Conservation (phyloP, 1,284 basidiomycete genomes). For the Fomitopsis betulina region DNA sequence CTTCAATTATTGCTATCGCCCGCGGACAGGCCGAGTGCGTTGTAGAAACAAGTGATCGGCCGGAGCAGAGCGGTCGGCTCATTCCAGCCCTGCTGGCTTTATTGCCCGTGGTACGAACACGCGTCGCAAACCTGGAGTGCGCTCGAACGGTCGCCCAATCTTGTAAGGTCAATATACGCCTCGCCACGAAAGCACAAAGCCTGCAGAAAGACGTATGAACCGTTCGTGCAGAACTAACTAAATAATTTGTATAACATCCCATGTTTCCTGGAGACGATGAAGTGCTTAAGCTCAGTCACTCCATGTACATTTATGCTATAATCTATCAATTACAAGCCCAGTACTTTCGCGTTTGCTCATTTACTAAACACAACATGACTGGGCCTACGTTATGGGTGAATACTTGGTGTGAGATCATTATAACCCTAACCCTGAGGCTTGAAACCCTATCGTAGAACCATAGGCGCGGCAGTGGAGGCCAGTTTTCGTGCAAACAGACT, state of each 20-base stretch:
- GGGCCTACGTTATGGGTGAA: too few relatives aligned
- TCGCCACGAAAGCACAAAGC: neutral
- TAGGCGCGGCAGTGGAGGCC: constrained; percentile 1
- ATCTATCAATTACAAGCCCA: too few relatives aligned
- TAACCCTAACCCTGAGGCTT: constrained; percentile 19
- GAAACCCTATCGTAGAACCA: constrained; percentile 16
- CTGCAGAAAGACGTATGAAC: neutral
- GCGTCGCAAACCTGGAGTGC: constrained; percentile 6
- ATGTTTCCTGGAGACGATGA: neutral
- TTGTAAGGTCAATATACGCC: constrained; percentile 13
- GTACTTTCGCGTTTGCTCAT: too few relatives aligned
- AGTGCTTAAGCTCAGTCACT: neutral
- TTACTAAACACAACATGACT: too few relatives aligned
- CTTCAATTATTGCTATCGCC: neutral
- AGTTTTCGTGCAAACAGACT: constrained; percentile 15
- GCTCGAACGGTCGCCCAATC: constrained; percentile 10
- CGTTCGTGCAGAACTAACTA: neutral
- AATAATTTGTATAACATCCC: neutral
- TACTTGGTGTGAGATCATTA: too few relatives aligned
- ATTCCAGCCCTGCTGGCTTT: constrained; percentile 7
- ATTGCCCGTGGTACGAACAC: constrained; percentile 7
- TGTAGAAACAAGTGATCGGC: neutral
- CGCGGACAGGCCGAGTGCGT: neutral
- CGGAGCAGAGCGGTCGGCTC: constrained; percentile 1
- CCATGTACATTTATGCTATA: neutral